Conservation (phyloP, 2,329 filamentous ascomycete species). For the Falciphora oryzae region DNA sequence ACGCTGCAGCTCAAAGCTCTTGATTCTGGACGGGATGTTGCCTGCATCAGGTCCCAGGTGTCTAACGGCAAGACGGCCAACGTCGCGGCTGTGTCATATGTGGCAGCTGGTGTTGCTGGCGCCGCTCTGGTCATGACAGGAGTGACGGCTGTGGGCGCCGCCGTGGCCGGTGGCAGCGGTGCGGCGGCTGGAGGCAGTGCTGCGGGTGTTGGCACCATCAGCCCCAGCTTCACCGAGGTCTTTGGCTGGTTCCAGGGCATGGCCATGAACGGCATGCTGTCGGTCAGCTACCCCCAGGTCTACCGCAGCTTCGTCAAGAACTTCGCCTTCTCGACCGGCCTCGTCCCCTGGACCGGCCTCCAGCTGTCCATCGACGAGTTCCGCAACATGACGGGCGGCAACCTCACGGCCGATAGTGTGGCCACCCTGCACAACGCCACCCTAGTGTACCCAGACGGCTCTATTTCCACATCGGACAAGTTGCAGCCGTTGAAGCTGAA, state of each 20-base stretch:
- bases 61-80: conserved; percentile 81
- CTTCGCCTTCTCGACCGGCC: conserved; percentile 83
- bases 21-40: conserved; percentile 57
- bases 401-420: conserved; percentile 75
- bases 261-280: conserved; percentile 95
- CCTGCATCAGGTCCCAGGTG: conserved; percentile 77
- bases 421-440: conserved; percentile 69
- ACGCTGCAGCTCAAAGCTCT: conserved; percentile 66
- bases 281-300: conserved; percentile 77
- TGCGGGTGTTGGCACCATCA: conserved; percentile 58
- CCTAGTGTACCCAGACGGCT: conserved; percentile 61
- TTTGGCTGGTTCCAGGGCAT: conserved; percentile 89
- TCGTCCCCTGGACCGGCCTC: conserved; percentile 77
- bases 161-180: conserved; percentile 46
- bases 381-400: conserved; percentile 73
- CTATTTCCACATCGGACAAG: conserved; percentile 35
- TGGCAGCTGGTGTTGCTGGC: conserved; percentile 80
- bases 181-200: conserved; percentile 41
- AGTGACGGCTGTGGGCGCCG: conserved; percentile 60
- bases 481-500: conserved; percentile 41
- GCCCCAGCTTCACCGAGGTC: conserved; percentile 80
- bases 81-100: conserved; percentile 71
- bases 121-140: conserved; percentile 72
- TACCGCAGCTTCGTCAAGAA: conserved; percentile 90
- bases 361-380: conserved; percentile 82